Evolutionary conservation across 805 yeast species (phyloP).

Genomic region (Saccharomycopsis sp.): DNA sequence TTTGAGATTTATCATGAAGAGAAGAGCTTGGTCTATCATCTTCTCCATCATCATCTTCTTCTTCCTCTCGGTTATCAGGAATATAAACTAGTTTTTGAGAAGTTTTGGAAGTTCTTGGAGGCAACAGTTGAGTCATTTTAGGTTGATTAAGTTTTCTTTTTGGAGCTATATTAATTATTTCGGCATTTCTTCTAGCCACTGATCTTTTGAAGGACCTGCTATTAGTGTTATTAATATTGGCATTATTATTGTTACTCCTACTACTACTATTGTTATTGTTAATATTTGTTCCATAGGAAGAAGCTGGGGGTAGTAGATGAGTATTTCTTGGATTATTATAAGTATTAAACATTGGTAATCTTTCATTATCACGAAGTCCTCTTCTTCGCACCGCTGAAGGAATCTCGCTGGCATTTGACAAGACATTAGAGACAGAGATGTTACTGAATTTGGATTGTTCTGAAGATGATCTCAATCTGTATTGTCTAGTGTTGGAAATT

Average conservation of each 20-base stretch:
- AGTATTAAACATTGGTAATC: neutral
- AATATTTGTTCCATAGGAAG: constrained; percentile 5
- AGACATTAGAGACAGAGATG: constrained; percentile 70
- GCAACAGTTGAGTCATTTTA: constrained; percentile 43
- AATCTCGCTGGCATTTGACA: constrained; percentile 73
- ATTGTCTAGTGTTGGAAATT: constrained; percentile 13
- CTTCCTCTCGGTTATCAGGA: constrained; percentile 44
- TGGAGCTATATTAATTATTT: no score
- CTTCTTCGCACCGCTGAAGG: constrained; percentile 64
- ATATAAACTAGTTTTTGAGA: constrained; percentile 80
- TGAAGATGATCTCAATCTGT: constrained; percentile 9
- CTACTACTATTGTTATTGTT: constrained; percentile 2
- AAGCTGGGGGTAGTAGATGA: neutral
- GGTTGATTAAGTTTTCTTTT: constrained; percentile 23
- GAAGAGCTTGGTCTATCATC: neutral
- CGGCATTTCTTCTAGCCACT: neutral
- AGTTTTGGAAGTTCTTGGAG: constrained; percentile 72
- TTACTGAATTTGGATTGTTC: constrained; percentile 45
- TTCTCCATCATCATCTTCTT: constrained; percentile 14
- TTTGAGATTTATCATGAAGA: neutral
- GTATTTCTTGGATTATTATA: neutral
- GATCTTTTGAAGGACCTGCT: no score
- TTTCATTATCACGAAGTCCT: neutral
- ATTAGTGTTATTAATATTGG: neutral
- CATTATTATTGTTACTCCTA: no score